These are phyloP conservation scores for Hanseniaspora sp. DNA, from an alignment of 1,139 yeast genomes.

Conservation along the genomic window DNA sequence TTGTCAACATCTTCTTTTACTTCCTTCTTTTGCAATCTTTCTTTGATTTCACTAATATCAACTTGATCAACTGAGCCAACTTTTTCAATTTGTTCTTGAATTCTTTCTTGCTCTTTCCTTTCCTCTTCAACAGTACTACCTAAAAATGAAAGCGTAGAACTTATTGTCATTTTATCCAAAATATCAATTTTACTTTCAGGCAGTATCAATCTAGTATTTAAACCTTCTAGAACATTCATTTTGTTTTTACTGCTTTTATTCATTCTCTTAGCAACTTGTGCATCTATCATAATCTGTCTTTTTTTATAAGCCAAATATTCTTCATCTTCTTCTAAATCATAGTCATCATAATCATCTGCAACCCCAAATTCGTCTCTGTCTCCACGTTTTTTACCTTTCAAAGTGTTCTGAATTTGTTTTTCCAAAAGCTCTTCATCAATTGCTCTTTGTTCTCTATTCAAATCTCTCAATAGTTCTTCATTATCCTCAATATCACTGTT, in stretches of 20 bases:
- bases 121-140: conserved; percentile 57
- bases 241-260: conserved; percentile 18
- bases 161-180: conserved; percentile 52
- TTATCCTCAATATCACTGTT: conserved; percentile 16
- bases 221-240: conserved; percentile 12
- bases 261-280: conserved; percentile 34
- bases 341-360: conserved; percentile 17
- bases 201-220: conserved; percentile 35
- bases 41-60: conserved; percentile 34
- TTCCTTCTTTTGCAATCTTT: conserved; percentile 39
- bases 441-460: conserved; percentile 8
- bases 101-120: background rate
- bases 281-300: conserved; percentile 33
- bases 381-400: conserved; percentile 14
- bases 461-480: conserved; percentile 15
- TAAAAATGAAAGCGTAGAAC: conserved; percentile 31
- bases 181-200: conserved; percentile 79
- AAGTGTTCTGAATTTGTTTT: conserved; percentile 12
- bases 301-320: conserved; percentile 22
- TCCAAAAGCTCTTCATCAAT: conserved; percentile 4
- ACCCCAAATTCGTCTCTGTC: conserved; percentile 16
- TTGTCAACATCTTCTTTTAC: conserved; percentile 36
- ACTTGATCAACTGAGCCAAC: background rate
- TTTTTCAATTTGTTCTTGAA: background rate
- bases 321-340: conserved; percentile 18